phyloP scores from a whole-genome alignment of 2,329 filamentous ascomycete genomes.

The Aspergillus fructus region DNA sequence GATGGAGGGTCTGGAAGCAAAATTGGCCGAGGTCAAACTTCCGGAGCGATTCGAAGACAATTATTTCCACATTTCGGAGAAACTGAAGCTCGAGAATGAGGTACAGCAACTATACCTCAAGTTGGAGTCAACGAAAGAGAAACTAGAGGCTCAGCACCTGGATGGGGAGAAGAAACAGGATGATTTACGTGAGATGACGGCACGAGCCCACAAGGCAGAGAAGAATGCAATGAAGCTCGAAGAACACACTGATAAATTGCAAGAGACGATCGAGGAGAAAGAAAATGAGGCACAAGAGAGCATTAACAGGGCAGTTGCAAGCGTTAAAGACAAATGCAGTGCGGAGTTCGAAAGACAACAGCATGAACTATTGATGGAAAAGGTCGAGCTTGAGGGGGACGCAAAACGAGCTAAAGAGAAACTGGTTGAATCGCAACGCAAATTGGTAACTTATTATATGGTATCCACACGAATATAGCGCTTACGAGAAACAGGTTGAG shows the following conservation, averaged over 20 bases:
- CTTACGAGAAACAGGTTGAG: slow-evolving; percentile 24
- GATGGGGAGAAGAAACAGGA: slow-evolving; percentile 19
- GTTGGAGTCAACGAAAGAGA: slow-evolving; percentile 16
- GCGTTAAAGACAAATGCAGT: slow-evolving; percentile 27
- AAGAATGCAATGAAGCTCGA: slow-evolving; percentile 17
- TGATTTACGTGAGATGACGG: slow-evolving; percentile 20
- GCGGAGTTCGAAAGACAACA: slow-evolving; percentile 31
- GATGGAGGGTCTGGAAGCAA: slow-evolving; percentile 23
- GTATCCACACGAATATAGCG: not conserved
- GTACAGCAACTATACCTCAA: slow-evolving; percentile 23
- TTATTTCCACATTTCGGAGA: slow-evolving; percentile 21
- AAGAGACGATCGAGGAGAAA: slow-evolving; percentile 19
- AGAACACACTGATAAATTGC: slow-evolving; percentile 21
- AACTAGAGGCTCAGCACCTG: slow-evolving; percentile 19
- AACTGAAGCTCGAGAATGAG: slow-evolving; percentile 25
- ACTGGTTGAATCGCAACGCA: slow-evolving; percentile 19
- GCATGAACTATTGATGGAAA: slow-evolving; percentile 28
- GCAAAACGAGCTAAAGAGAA: slow-evolving; percentile 18
- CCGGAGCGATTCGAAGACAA: slow-evolving; percentile 27
- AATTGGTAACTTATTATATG: slow-evolving; percentile 23
- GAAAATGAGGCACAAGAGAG: slow-evolving; percentile 32
- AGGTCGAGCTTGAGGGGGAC: slow-evolving; percentile 21
- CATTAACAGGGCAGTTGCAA: slow-evolving; percentile 29
- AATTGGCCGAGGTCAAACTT: slow-evolving; percentile 20
- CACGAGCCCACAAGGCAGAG: slow-evolving; percentile 19